Evolutionary conservation across 2,329 filamentous ascomycete genomes (phyloP).

Genomic region (Verticillium nubilum): DNA sequence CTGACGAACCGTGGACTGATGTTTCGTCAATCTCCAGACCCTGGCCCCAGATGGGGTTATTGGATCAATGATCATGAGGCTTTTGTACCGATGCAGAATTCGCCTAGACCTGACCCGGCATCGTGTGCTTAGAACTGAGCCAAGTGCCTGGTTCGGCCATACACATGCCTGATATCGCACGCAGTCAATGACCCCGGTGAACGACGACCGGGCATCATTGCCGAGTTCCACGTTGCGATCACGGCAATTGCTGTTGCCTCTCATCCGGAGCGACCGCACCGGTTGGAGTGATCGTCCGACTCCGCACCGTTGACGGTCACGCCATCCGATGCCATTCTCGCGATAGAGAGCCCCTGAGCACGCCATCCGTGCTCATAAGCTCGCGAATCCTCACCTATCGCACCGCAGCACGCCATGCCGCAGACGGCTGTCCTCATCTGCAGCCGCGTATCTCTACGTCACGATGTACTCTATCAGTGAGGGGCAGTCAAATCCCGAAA

Average conservation of each 20-base stretch:
- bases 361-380: slow-evolving; percentile 9
- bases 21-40: neutral
- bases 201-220: neutral
- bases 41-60: neutral
- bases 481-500: neutral
- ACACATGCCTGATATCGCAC: too few species aligned
- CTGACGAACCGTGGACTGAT: neutral
- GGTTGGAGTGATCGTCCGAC: neutral
- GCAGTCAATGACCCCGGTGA: neutral
- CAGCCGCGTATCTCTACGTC: neutral
- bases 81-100: too few species aligned
- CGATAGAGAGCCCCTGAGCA: slow-evolving; percentile 12
- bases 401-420: neutral
- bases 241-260: neutral
- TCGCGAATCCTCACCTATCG: slow-evolving; percentile 6
- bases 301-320: neutral
- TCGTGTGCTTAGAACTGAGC: too few species aligned
- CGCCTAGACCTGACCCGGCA: too few species aligned
- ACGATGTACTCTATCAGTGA: neutral
- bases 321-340: slow-evolving; percentile 1
- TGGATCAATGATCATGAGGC: neutral
- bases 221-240: neutral
- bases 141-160: too few species aligned
- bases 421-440: neutral
- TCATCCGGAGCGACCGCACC: neutral